phyloP scores from a whole-genome alignment of 169 alveolate genomes.

The Babesia ovata region DNA sequence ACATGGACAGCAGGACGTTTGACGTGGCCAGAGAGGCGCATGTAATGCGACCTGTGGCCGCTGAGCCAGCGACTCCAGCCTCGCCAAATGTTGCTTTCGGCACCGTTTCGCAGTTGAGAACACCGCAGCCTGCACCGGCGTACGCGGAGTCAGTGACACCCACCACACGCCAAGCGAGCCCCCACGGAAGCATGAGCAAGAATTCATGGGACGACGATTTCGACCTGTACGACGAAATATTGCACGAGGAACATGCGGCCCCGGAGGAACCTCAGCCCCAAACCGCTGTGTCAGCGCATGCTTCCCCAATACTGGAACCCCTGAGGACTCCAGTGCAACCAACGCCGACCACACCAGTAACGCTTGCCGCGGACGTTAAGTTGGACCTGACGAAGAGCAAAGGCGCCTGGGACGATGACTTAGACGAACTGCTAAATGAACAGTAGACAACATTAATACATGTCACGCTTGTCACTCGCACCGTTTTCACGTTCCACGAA shows the following conservation, averaged over 20 bases:
- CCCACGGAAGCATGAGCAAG: not conserved
- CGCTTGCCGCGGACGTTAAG: conserved; percentile 12
- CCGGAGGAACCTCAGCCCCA: not conserved
- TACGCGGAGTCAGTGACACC: not conserved
- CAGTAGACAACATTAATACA: conserved; percentile 1
- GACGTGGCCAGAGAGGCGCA: no score
- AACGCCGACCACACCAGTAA: not conserved
- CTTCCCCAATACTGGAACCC: not conserved
- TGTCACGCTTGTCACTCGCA: not conserved
- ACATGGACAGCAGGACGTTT: not conserved
- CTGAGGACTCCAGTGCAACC: not conserved
- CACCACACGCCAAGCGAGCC: not conserved
- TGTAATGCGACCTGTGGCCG: not conserved
- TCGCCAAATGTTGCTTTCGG: not conserved
- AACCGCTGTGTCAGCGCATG: not conserved
- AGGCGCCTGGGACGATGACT: conserved; percentile 32
- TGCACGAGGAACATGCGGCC: not conserved
- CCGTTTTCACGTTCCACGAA: not conserved
- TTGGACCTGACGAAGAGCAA: conserved; percentile 21
- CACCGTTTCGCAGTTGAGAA: not conserved
- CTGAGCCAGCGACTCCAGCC: no score
- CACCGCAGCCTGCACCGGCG: not conserved
- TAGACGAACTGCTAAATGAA: conserved; percentile 31
- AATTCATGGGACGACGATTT: conserved; percentile 47
- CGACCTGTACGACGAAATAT: conserved; percentile 57